phyloP scores from a whole-genome alignment of 306 rosid species.

The Hylodesmum podocarpum region DNA sequence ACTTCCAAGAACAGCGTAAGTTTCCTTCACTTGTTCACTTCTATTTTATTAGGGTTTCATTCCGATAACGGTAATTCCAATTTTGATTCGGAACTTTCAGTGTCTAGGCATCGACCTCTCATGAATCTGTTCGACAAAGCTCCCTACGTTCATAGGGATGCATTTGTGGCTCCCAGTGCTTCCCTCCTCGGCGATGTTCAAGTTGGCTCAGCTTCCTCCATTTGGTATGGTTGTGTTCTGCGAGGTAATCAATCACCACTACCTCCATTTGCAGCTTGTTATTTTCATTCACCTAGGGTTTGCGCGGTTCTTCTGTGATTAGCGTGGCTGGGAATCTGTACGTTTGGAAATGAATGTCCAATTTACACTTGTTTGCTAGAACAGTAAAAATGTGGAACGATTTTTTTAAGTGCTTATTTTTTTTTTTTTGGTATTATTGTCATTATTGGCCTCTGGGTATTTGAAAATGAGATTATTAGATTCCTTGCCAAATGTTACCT shows the following conservation, averaged over 20 bases:
- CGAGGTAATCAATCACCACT: constrained; percentile 56
- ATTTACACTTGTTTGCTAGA: background rate
- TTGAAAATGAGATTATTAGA: background rate
- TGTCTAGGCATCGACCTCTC: constrained; percentile 90
- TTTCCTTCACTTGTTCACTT: background rate
- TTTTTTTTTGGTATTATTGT: too few species aligned
- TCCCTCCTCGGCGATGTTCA: constrained; percentile 79
- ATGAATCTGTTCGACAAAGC: constrained; percentile 82
- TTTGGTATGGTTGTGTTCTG: constrained; percentile 97
- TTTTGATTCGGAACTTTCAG: constrained; percentile 30
- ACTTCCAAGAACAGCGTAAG: constrained; percentile 86
- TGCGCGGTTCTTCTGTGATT: background rate
- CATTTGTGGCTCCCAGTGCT: constrained; percentile 91
- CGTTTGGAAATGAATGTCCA: background rate
- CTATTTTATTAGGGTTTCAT: background rate
- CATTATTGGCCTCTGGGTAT: background rate
- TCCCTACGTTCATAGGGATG: constrained; percentile 76
- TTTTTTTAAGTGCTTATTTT: constrained; percentile 16
- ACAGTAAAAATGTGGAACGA: background rate
- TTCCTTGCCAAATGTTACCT: background rate
- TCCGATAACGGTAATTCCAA: background rate
- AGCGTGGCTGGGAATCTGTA: background rate
- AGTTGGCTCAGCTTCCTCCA: constrained; percentile 74
- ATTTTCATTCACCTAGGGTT: background rate
- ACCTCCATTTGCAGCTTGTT: background rate